A percentile compares a stretch with the other conserved stretches of the same genome.
Conservation (phyloP, 1,139 yeast species). For the Hyphopichia pseudoburtonii region DNA sequence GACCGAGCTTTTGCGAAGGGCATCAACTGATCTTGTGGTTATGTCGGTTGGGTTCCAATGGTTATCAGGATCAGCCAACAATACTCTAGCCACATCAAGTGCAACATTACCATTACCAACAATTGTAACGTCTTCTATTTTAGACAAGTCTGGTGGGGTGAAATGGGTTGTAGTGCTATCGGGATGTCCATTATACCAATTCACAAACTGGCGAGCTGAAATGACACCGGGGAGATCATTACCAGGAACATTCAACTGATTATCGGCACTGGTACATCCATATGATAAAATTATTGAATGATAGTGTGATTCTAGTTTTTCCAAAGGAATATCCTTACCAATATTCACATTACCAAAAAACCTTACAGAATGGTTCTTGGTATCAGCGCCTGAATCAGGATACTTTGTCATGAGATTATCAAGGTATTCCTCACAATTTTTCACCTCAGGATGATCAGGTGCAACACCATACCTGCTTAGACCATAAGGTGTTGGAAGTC, state of each 20-base stretch:
- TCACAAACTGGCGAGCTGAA: constrained; percentile 86
- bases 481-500: constrained; percentile 88
- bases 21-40: constrained; percentile 55
- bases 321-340: constrained; percentile 55
- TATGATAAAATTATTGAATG: constrained; percentile 78
- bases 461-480: constrained; percentile 95
- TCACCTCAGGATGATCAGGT: constrained; percentile 98
- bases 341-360: constrained; percentile 77
- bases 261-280: constrained; percentile 71
- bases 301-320: constrained; percentile 52
- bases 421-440: constrained; percentile 82
- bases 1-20: constrained; percentile 53
- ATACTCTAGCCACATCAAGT: constrained; percentile 79
- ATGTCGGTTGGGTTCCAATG: constrained; percentile 78
- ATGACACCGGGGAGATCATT: constrained; percentile 62
- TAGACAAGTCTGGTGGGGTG: constrained; percentile 53
- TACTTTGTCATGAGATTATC: constrained; percentile 52
- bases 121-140: constrained; percentile 66
- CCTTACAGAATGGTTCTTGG: constrained; percentile 40
- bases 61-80: constrained; percentile 54
- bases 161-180: constrained; percentile 39
- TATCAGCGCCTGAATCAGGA: constrained; percentile 4
- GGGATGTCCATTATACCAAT: constrained; percentile 96
- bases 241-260: constrained; percentile 59
- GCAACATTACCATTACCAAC: constrained; percentile 99